These are phyloP conservation scores for Misopates orontium DNA, from an alignment of 257 asterid genomes.

Conservation along the genomic window DNA sequence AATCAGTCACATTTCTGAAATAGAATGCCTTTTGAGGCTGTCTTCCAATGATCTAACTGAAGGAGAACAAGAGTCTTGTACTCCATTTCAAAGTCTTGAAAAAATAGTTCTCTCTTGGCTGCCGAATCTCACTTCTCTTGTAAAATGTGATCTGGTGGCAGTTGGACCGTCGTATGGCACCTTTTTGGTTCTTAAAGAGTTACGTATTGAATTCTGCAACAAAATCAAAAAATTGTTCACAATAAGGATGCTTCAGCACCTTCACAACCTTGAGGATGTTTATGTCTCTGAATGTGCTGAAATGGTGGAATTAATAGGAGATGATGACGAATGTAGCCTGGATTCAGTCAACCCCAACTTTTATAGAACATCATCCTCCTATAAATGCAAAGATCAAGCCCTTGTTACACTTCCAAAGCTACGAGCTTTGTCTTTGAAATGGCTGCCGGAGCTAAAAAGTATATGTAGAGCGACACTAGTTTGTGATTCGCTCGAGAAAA, in stretches of 20 bases:
- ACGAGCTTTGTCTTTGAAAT: background rate
- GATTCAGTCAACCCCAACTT: background rate
- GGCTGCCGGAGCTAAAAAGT: conserved; percentile 25
- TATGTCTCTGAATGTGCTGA: conserved; percentile 7
- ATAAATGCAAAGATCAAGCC: conserved; percentile 4
- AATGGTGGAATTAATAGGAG: conserved; percentile 31
- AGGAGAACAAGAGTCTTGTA: background rate
- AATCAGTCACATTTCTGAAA: conserved; percentile 8
- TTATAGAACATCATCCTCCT: background rate
- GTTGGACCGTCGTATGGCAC: conserved; percentile 19
- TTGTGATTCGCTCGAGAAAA: conserved; percentile 26
- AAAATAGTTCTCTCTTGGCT: conserved; percentile 9
- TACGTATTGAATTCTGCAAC: conserved; percentile 11
- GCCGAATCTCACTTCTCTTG: conserved; percentile 24
- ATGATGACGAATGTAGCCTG: conserved; percentile 10
- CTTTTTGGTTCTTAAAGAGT: conserved; percentile 27
- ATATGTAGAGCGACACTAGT: conserved; percentile 24
- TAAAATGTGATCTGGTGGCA: conserved; percentile 6
- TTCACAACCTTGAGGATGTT: conserved; percentile 23
- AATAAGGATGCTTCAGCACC: conserved; percentile 9
- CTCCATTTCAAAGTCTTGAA: conserved; percentile 26
- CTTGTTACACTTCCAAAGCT: conserved; percentile 26
- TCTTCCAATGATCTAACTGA: background rate
- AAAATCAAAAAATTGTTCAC: conserved; percentile 26
- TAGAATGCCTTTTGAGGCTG: conserved; percentile 28